A percentile compares a stretch with the other conserved stretches of the same genome.
Conservation (phyloP, 805 yeast species). For the Myxozyma melibiosi region DNA sequence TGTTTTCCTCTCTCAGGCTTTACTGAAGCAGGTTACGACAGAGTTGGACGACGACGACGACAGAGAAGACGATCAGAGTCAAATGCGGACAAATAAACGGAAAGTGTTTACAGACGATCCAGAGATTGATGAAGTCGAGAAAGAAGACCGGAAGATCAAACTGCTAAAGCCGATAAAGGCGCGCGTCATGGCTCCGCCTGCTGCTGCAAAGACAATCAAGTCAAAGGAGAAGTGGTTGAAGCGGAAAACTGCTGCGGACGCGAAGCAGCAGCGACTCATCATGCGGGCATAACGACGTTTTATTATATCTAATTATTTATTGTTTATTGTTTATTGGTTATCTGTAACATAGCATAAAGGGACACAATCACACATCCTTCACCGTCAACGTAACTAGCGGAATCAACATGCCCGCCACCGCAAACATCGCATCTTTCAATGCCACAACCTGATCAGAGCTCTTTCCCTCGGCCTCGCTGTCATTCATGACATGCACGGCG, state of each 20-base stretch:
- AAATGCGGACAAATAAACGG: conserved; percentile 9
- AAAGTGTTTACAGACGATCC: conserved; percentile 14
- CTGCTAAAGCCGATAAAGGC: background rate
- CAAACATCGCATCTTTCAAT: conserved; percentile 32
- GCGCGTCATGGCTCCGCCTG: conserved; percentile 25
- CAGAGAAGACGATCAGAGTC: background rate
- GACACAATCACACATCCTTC: conserved; percentile 37
- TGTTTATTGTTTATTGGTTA: background rate
- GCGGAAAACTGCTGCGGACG: conserved; percentile 33
- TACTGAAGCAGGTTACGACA: conserved; percentile 25
- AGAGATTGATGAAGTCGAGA: conserved; percentile 9
- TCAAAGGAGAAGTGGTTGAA: conserved; percentile 26
- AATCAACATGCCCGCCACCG: conserved; percentile 40
- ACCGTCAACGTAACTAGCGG: conserved; percentile 41
- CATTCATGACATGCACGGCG: conserved; percentile 63
- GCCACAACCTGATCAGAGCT: background rate
- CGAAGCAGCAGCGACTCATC: conserved; percentile 11
- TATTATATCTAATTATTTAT: background rate
- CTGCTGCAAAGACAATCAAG: conserved; percentile 5
- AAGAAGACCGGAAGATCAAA: background rate
- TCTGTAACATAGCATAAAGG: conserved; percentile 1
- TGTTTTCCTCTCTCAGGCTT: conserved; percentile 17
- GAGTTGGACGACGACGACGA: conserved; percentile 5
- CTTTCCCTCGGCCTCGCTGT: conserved; percentile 34
- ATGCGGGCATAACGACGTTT: background rate